Evolutionary conservation across 1,139 yeast species (phyloP), one percentile per base, ranked within the genome.

Genomic region (Pichia sorboxylosa): DNA sequence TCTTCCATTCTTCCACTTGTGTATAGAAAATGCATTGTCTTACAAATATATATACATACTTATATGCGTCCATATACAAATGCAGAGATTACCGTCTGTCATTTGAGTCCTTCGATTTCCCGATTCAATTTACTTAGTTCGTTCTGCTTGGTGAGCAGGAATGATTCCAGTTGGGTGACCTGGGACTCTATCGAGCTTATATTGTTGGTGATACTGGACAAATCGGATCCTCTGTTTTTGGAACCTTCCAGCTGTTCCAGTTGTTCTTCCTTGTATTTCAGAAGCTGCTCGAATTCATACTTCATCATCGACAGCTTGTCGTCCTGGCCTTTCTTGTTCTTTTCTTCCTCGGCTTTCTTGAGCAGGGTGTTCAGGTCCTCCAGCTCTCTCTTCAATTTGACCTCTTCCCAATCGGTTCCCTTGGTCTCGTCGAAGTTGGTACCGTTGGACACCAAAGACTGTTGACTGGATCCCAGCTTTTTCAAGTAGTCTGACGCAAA

Each of bases 341-440:
- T 48, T n/a, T 69, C 62, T 26, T 69, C 69, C 47, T 77, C 77
- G 1, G 82, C 77, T 39, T 67, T 66, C 5, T 60, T 59, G 37
- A 84, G 66, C 41, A 76, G 66, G 6, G 62, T 59, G 44, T 84
- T 94, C 36, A 84, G 58, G 43, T 83, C 83, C 5, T 73, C 67
- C 39, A 87, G 63, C 51, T 84, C 90, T 45, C 92, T 70, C 58
- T 77, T 76, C 43, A 85, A 66, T 44, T 93, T 66, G 21, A 81
- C 93, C 48, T 79, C 84, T 55, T 85, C 96, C 94, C 96, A 73
- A 42, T 82, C 93, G 0, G 93, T 80, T 3, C 90, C 93, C 33
- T 63, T 61, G 4, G 75, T 69, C 25, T 59, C 57, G 21, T 56
- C 55, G 37, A 59, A 52, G 35, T 54, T 57, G 1, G 56, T 49